Percentiles rank a stretch among this genome's conserved stretches.
These are phyloP conservation scores for Adansonia rubrostipa DNA, from an alignment of 441 rosid genomes.

Conservation along the genomic window DNA sequence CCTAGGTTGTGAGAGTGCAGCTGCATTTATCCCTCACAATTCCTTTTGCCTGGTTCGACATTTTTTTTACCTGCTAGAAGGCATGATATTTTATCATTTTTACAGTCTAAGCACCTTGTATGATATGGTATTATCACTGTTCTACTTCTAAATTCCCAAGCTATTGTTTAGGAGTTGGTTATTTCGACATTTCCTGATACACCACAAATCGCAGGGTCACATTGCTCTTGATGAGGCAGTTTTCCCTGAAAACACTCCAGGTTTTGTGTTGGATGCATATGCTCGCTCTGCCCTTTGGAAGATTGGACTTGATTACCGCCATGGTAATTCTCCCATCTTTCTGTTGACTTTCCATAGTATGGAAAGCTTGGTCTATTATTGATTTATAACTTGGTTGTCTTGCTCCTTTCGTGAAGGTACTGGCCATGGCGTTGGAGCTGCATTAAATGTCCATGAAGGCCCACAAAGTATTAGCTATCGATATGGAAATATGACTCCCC, in stretches of 20 bases:
- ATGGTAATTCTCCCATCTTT: slow-evolving; percentile 57
- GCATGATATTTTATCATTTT: not conserved
- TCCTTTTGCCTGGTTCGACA: not conserved
- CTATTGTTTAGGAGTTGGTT: not conserved
- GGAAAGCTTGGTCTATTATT: slow-evolving; percentile 10
- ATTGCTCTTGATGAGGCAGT: slow-evolving; percentile 95
- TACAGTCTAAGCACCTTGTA: not conserved
- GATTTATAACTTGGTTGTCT: not conserved
- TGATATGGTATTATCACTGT: slow-evolving; percentile 1
- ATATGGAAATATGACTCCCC: slow-evolving; percentile 80
- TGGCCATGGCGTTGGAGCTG: slow-evolving; percentile 98
- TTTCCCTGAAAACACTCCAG: slow-evolving; percentile 92
- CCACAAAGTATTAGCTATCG: slow-evolving; percentile 97
- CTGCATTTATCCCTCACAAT: not conserved
- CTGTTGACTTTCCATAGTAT: slow-evolving; percentile 11
- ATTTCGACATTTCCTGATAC: slow-evolving; percentile 9
- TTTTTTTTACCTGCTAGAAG: not conserved
- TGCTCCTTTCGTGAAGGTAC: slow-evolving; percentile 60
- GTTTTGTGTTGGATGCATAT: slow-evolving; percentile 89
- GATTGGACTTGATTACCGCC: slow-evolving; percentile 96
- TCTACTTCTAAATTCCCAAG: not conserved
- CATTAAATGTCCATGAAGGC: slow-evolving; percentile 96
- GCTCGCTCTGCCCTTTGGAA: slow-evolving; percentile 97
- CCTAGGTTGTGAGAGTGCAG: not conserved
- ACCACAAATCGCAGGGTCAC: slow-evolving; percentile 73